Conservation (phyloP, 306 rosid species). For the Inga leiocalycina region DNA sequence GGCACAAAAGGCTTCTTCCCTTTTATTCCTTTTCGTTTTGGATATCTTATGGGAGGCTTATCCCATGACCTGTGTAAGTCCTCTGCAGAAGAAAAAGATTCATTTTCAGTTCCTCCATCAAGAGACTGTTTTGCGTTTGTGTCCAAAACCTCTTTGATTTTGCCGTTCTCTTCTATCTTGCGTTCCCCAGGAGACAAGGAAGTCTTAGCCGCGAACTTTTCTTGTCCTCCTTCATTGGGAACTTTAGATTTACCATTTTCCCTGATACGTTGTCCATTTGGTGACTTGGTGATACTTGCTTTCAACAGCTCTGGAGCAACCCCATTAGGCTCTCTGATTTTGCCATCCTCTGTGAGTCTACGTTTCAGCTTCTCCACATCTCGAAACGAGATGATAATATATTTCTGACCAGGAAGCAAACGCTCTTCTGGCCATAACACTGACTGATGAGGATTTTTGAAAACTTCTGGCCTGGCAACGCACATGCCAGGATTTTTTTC, state of each 20-base stretch:
- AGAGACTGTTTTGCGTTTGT: slow-evolving; percentile 5
- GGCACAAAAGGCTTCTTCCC: slow-evolving; percentile 63
- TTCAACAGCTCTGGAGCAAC: slow-evolving; percentile 29
- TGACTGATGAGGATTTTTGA: slow-evolving; percentile 61
- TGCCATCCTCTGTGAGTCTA: slow-evolving; percentile 34
- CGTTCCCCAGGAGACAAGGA: slow-evolving; percentile 1
- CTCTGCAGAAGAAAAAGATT: slow-evolving; percentile 42
- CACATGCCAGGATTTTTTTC: slow-evolving; percentile 68
- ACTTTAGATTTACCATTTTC: slow-evolving; percentile 10
- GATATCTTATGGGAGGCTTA: slow-evolving; percentile 30
- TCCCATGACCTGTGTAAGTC: slow-evolving; percentile 47
- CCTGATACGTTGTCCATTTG: slow-evolving; percentile 29
- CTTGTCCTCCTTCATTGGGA: slow-evolving; percentile 17
- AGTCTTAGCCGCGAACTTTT: background rate
- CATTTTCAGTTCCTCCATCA: slow-evolving; percentile 35
- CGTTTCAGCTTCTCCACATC: slow-evolving; percentile 58
- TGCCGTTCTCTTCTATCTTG: slow-evolving; percentile 24
- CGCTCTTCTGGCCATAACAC: slow-evolving; percentile 52
- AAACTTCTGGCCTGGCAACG: slow-evolving; percentile 66
- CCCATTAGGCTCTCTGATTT: slow-evolving; percentile 14
- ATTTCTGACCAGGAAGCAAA: slow-evolving; percentile 69
- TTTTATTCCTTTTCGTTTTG: slow-evolving; percentile 44
- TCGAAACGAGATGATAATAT: slow-evolving; percentile 48
- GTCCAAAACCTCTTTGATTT: slow-evolving; percentile 30
- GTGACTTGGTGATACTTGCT: slow-evolving; percentile 31